Base-by-base conservation (phyloP, 2,329 filamentous ascomycete genomes). In the Cladosporium oxysporum region DNA sequence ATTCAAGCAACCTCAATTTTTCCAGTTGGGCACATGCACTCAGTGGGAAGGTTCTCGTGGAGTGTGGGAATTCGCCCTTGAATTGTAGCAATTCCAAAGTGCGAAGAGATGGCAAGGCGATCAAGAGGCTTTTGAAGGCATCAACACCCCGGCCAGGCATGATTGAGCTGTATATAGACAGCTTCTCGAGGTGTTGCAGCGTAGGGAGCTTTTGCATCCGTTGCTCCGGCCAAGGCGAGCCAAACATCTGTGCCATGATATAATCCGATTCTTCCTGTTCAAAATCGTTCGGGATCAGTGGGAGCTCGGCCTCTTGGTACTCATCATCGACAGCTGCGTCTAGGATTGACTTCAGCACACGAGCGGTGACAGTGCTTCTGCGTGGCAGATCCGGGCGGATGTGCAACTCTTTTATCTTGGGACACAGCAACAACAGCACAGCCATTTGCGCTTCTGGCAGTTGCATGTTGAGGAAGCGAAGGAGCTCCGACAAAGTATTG, bases 201-300 rank as follows among this genome's bases (percentile, higher is more conserved):
- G 28, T 33, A 5, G 31, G 28, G n/a, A 50, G 49, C 50, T 62
- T 62, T 31, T 44, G 60, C 21, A 55, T 23, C 12, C 37, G 37
- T 29, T 52, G 60, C 16, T 37, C n/a, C 5, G 33, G 49, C 60
- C 60, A 55, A 5, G 31, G 23, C 5, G 50, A 31, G 7, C 49
- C 60, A 33, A 62, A 55, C 60, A 62, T 62, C 49, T 62, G 47
- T 8, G 60, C 60, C 23, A 55, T 18, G 1, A 23, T 14, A 12
- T 62, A 62, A 18, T 62, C 60, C 3, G 60, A 53, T 21, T 55
- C 60, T 14, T 62, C 60, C 26, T 62, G 29, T 21, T 62, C 60
- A 16, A 44, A 21, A 29, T 62, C 60, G 16, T 21, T 11, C 14
- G 28, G 16, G 16, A 29, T 6, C 16, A 21, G 18, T 21, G 60